These are phyloP conservation scores for Syzygium oleosum DNA, from an alignment of 345 rosid species.

Conservation along the genomic window DNA sequence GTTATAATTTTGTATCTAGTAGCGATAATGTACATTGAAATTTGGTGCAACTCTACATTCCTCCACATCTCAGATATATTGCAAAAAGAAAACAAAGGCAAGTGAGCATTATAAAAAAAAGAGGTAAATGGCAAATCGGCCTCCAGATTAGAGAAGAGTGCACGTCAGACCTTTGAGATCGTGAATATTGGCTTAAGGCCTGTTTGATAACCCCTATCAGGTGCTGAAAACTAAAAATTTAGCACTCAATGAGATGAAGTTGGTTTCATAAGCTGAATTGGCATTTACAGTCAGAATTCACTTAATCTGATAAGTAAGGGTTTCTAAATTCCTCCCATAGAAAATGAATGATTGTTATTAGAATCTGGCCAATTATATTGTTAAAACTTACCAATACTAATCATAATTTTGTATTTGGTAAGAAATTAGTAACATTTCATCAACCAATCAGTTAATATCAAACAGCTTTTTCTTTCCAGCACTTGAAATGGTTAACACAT, in stretches of 20 bases:
- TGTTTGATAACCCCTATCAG: background rate
- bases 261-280: background rate
- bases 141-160: background rate
- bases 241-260: background rate
- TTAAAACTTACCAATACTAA: background rate
- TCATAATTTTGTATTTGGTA: background rate
- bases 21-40: background rate
- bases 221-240: background rate
- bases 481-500: background rate
- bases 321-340: background rate
- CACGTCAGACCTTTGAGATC: background rate
- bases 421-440: background rate
- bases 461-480: background rate
- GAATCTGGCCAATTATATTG: background rate
- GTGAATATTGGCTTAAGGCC: background rate
- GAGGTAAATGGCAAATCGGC: background rate
- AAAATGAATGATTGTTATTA: background rate
- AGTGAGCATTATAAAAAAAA: background rate
- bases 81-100: background rate
- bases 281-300: background rate
- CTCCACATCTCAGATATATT: background rate
- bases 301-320: background rate
- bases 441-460: background rate
- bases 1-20: background rate
- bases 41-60: background rate